Percentiles rank a stretch among this genome's conserved stretches.
Conservation (phyloP, 768 basidiomycete genomes). For the Naganishia randhawae region DNA sequence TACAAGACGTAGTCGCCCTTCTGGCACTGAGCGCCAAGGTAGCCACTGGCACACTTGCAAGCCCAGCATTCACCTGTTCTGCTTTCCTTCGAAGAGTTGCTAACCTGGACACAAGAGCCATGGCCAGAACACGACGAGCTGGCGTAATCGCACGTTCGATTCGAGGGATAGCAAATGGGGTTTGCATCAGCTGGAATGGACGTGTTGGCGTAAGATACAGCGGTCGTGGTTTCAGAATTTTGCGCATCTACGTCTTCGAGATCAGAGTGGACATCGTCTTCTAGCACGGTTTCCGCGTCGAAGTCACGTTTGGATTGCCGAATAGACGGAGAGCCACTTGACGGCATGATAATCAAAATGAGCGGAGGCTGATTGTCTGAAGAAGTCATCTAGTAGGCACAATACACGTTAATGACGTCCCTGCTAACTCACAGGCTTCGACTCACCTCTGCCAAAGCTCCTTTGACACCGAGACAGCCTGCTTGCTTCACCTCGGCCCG, state of each 20-base stretch:
- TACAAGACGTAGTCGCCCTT: slow-evolving; percentile 48
- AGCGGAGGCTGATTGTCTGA: slow-evolving; percentile 42
- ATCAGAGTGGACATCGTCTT: slow-evolving; percentile 22
- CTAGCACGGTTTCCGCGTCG: slow-evolving; percentile 4
- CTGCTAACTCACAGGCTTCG: not conserved
- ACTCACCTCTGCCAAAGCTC: slow-evolving; percentile 44
- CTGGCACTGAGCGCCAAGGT: slow-evolving; percentile 44
- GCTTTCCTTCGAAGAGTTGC: slow-evolving; percentile 34
- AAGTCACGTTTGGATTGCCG: slow-evolving; percentile 18
- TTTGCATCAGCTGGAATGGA: slow-evolving; percentile 11
- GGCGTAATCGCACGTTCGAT: slow-evolving; percentile 38
- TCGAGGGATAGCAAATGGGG: slow-evolving; percentile 40
- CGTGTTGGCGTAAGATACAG: slow-evolving; percentile 7
- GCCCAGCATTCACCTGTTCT: slow-evolving; percentile 40
- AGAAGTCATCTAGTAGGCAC: slow-evolving; percentile 38
- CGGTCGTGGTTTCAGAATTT: not conserved
- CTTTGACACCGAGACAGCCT: slow-evolving; percentile 40
- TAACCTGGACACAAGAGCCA: slow-evolving; percentile 38
- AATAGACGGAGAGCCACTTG: slow-evolving; percentile 21
- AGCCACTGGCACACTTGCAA: slow-evolving; percentile 44
- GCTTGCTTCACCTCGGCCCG: slow-evolving; percentile 40
- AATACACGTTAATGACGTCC: not conserved
- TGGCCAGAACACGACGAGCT: slow-evolving; percentile 41
- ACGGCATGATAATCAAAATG: slow-evolving; percentile 45
- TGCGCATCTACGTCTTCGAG: not conserved